Base-by-base conservation (phyloP, 129 eudicot species). In the Pulicaria dysenterica region DNA sequence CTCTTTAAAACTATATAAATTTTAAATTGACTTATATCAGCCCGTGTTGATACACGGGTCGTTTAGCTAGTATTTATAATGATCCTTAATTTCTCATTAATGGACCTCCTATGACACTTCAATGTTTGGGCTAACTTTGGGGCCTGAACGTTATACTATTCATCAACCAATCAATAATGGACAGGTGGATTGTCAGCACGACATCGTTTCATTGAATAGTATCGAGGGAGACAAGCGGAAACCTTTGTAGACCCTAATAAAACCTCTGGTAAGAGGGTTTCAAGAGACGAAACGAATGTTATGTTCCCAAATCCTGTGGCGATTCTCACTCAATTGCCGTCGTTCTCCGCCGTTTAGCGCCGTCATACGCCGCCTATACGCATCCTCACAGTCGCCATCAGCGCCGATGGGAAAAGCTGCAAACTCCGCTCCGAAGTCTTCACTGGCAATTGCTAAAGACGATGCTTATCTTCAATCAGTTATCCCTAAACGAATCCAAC, bases 401-500 rank as follows among this genome's bases (percentile, higher is more conserved):
- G 48, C 49, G 31, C 7, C 64, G 5, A 81, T 83, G 90, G 87
- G 80, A 0, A 83, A 82, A 60, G 79, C 77, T 4, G 48, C 81
- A 5, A 77, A 68, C 47, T 45, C 85, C 49, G 61, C 42, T 12
- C 11, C 78, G 9, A 71, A 75, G 77, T 55, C 85, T 50, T 58
- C 78, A 46, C 31, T 58, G 4, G 51, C 83, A 1, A 75, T 83
- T 10, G 58, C 82, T 68, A 89, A 85, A 57, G 88, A 89, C 74
- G 96, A 87, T 7, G 81, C 76, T 3, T 92, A 89, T 78, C 90
- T 89, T 56, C 17, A 81, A 1, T 4, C 78, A 1, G 92, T 85
- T 7, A 83, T 92, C 73, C 87, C 90, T 6, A 85, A 84, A 41
- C 84, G 98, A 31, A 86, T 92, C 59, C 15, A 79, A 4, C 85